Base-by-base conservation (phyloP, 2,329 filamentous ascomycete genomes). In the Cytospora mali region DNA sequence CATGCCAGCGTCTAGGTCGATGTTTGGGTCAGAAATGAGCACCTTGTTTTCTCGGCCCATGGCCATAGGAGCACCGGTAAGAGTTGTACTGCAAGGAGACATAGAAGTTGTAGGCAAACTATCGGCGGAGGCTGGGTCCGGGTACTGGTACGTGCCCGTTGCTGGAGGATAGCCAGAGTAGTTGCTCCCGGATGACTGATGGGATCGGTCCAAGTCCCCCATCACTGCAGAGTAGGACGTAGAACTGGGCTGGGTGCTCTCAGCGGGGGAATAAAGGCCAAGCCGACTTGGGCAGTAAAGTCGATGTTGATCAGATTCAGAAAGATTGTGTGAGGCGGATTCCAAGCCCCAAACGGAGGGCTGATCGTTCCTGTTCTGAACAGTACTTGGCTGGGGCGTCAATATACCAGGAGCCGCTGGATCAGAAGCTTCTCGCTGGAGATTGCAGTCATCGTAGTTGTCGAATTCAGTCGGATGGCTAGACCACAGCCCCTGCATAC, bases 11-110 rank as follows among this genome's bases (percentile, higher is more conserved):
- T 59, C 53, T 48, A 51, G 35, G 21, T 61, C 56, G 18, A 54
- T 27, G 33, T 48, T 57, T 10, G 21, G 33, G 5, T 61, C 57
- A 23, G 62, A 27, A 11, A 50, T 18, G 1, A 52, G 57, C 16
- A 42, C 46, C 10, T 28, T 61, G 23, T 56, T 35, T 25, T 64
- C 62, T 46, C 27, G 62, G 10, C n/a, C 42, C 25, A 55, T 46
- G 29, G 28, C 27, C 3, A 23, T 28, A 7, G 62, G 11, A 31
- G 51, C 35, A 51, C 25, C n/a, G 14, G 35, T 42, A 13, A 62
- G 42, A 51, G 54, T 61, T 3, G 14, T 55, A 28, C 39, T 64
- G 62, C 61, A 62, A 7, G 62, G 54, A 33, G 62, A 57, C 29
- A 62, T 28, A 13, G 35, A 51, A 3, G 58, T 51, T 6, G 33